Base-by-base conservation (phyloP, 2,329 filamentous ascomycete species). In the Diaporthe ilicicola region DNA sequence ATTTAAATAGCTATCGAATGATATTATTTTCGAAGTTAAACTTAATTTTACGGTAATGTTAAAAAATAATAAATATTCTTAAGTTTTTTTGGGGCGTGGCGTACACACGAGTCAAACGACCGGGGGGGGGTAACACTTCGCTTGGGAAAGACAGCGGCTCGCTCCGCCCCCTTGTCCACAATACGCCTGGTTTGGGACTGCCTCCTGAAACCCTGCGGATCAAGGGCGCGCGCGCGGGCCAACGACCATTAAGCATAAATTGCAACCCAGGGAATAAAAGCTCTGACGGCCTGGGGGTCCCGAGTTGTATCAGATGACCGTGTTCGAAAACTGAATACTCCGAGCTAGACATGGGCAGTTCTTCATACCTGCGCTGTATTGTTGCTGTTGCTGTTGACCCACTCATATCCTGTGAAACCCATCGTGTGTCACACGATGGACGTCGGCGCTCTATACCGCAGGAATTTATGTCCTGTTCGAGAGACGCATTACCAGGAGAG, bases 401-500 rank as follows among this genome's bases (percentile, higher is more conserved):
- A 64, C 59, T 64, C 29, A 12, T 13, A 8, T 50, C 59, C 59
- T 34, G 22, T 69, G 67, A 62, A 69, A 69, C 67, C 55, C 55
- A 50, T 42, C 51, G 22, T 29, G 67, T 69, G 46, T 48, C 67
- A 69, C 32, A 51, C 67, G 51, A 42, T 48, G 37, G 5, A 1
- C 24, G 29, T 39, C 62, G 50, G 32, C 62, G 62, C 62, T n/a
- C 17, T 67, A 27, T 24, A 50, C n/a, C 59, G 48, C 44, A 44
- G 24, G 24, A 29, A 64, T 50, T 12, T 50, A 44, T 29, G 19
- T 15, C 59, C 15, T 13, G 44, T 19, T 50, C 22, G 3, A 37
- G 59, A 50, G n/a, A 24, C 10, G 59, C 27, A 17, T 27, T 1
- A n/a, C 29, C 19, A 27, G n/a, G n/a, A 42, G 24, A 17, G 29